These are phyloP conservation scores for Colletotrichum eleusines DNA, from an alignment of 2,329 filamentous ascomycete species.

Conservation along the genomic window DNA sequence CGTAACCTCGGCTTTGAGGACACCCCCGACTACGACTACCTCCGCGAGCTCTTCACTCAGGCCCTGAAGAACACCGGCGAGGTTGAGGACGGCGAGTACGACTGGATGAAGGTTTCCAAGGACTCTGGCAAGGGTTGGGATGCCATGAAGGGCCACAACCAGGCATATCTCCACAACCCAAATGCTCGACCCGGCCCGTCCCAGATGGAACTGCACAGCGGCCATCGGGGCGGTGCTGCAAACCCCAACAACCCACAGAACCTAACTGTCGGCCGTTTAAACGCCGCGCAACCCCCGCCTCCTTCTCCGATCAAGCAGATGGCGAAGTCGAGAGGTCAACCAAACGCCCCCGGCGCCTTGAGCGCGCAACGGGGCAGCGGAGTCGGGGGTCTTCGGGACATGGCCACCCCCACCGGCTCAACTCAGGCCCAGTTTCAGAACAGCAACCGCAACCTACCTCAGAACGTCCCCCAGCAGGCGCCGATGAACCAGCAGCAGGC, in stretches of 20 bases:
- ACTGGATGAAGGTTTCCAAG: slow-evolving; percentile 98
- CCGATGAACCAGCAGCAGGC: slow-evolving; percentile 66
- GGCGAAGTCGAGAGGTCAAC: slow-evolving; percentile 79
- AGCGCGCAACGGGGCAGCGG: slow-evolving; percentile 82
- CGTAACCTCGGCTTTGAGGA: slow-evolving; percentile 98
- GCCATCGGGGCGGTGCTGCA: slow-evolving; percentile 74
- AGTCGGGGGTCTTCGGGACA: slow-evolving; percentile 79
- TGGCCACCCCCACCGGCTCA: slow-evolving; percentile 86
- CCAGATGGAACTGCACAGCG: slow-evolving; percentile 84
- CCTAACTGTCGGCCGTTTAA: slow-evolving; percentile 89
- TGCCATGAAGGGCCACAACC: slow-evolving; percentile 74
- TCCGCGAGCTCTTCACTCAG: slow-evolving; percentile 95
- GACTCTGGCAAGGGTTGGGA: slow-evolving; percentile 90
- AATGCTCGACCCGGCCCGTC: slow-evolving; percentile 85
- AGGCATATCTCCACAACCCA: slow-evolving; percentile 76
- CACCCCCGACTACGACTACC: slow-evolving; percentile 97
- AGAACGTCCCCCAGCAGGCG: slow-evolving; percentile 71
- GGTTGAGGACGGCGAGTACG: slow-evolving; percentile 97
- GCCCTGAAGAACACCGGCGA: slow-evolving; percentile 94
- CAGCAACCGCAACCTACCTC: slow-evolving; percentile 88
- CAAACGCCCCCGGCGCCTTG: slow-evolving; percentile 81
- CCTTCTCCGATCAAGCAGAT: slow-evolving; percentile 86
- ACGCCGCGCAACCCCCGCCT: slow-evolving; percentile 90
- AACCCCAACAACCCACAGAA: slow-evolving; percentile 72
- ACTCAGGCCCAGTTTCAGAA: slow-evolving; percentile 97